Percentiles rank a stretch among this genome's conserved stretches.
phyloP scores from a whole-genome alignment of 768 basidiomycete genomes.

The Ephemerocybe angulata region DNA sequence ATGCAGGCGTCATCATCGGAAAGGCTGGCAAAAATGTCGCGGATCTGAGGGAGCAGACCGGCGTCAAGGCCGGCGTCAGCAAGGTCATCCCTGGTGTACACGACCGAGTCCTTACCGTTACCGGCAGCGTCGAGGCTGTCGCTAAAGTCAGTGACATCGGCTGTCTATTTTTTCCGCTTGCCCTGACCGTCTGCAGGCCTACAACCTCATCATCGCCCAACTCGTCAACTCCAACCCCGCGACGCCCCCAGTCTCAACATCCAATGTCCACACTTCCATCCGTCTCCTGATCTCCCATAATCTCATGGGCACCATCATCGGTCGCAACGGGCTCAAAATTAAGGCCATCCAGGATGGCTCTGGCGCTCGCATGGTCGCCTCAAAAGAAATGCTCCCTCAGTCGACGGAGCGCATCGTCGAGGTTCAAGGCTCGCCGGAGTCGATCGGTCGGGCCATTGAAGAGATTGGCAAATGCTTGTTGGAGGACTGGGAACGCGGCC shows the following conservation, averaged over 20 bases:
- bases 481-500: conserved; percentile 94
- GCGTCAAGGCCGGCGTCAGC: conserved; percentile 97
- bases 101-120: conserved; percentile 94
- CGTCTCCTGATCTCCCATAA: conserved; percentile 98
- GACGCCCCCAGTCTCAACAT: conserved; percentile 63
- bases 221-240: conserved; percentile 81
- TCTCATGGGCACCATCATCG: conserved; percentile 98
- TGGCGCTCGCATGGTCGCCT: conserved; percentile 96
- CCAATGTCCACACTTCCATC: conserved; percentile 80
- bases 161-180: conserved; percentile 9
- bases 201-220: conserved; percentile 90
- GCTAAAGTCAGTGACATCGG: conserved; percentile 61
- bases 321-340: conserved; percentile 94
- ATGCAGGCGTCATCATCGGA: conserved; percentile 96
- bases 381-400: conserved; percentile 98
- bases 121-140: conserved; percentile 88
- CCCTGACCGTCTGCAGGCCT: conserved; percentile 56
- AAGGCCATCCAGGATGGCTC: conserved; percentile 97
- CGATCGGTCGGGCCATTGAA: conserved; percentile 89
- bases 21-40: conserved; percentile 98
- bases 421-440: conserved; percentile 89
- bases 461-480: conserved; percentile 95
- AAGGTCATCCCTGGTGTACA: conserved; percentile 98
- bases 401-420: conserved; percentile 99
- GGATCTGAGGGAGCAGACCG: conserved; percentile 90